These are phyloP conservation scores for Daldinia grandis DNA, from an alignment of 495 filamentous ascomycete genomes.

Conservation along the genomic window DNA sequence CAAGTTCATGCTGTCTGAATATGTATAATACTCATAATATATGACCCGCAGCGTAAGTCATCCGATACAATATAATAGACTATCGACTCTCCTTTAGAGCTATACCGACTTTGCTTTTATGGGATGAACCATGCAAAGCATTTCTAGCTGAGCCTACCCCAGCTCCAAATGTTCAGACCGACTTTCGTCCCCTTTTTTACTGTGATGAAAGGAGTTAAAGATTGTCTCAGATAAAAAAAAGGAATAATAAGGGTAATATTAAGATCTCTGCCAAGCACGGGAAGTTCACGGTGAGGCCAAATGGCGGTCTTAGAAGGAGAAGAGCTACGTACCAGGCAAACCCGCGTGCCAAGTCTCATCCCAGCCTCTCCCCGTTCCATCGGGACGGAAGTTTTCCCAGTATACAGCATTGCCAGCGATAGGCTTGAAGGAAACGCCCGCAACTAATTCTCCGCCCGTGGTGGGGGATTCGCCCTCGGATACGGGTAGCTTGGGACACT, in stretches of 20 bases:
- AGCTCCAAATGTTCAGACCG: conserved; percentile 60
- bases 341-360: conserved; percentile 61
- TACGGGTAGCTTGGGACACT: conserved; percentile 41
- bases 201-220: conserved; percentile 13
- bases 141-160: conserved; percentile 41
- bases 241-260: not conserved
- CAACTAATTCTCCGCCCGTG: not conserved
- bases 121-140: not conserved
- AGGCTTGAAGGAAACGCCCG: conserved; percentile 52
- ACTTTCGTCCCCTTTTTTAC: conserved; percentile 55
- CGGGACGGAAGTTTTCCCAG: conserved; percentile 60
- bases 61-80: not conserved
- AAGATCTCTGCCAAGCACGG: not conserved
- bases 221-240: not conserved
- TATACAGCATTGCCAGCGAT: conserved; percentile 58
- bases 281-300: not conserved
- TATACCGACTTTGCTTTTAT: not conserved
- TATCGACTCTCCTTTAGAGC: not conserved
- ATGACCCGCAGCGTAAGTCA: not conserved
- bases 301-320: not conserved
- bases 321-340: conserved; percentile 44
- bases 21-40: not conserved
- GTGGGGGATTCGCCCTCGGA: not conserved
- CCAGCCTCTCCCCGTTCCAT: conserved; percentile 54
- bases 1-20: not conserved